Evolutionary conservation across 257 asterid species (phyloP), one percentile per base, ranked within the genome.

Genomic region (Paulownia fortunei): DNA sequence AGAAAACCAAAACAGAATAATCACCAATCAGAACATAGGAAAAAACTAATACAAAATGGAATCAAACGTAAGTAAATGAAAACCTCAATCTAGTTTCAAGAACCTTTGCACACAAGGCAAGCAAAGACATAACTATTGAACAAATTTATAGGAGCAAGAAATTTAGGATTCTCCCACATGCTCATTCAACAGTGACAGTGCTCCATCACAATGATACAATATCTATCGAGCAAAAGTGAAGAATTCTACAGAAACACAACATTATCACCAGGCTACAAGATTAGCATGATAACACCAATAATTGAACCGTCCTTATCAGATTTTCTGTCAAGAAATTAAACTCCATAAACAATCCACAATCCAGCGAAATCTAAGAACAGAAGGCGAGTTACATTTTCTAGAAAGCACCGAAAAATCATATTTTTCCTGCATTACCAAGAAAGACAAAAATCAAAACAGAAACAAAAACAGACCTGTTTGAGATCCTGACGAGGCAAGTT

Each of bases 401-500:
- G 16, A 44, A 23, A 52, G 51, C 49, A 11, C 51, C 18, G 10
- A 42, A 24, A 51, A 24, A n/a, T 32, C 34, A 39, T 16, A 26
- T 60, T 7, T 19, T 54, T 19, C 12, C 61, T n/a, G 23, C 74
- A 16, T 44, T 47, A 8, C 18, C 51, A n/a, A 6, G 23, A 15
- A 37, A 21, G 9, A 36, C 7, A n/a, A 32, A 72, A 5, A 46
- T 11, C 0, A 37, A 6, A 24, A 72, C 18, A 6, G 15, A 21
- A 34, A 26, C 1, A 63, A 30, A 18, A 27, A 7, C 7, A 39
- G 59, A 81, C 98, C 92, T 89, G 97, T 77, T 92, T 92, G 84
- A 92, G 98, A 84, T 92, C 97, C 36, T 78, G 90, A 69, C 97
- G 94, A 71, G 94, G 63, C 88, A 92, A 82, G 46, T 85, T 89